Conservation (phyloP, 257 asterid genomes). For the Nicotiana tabacum region DNA sequence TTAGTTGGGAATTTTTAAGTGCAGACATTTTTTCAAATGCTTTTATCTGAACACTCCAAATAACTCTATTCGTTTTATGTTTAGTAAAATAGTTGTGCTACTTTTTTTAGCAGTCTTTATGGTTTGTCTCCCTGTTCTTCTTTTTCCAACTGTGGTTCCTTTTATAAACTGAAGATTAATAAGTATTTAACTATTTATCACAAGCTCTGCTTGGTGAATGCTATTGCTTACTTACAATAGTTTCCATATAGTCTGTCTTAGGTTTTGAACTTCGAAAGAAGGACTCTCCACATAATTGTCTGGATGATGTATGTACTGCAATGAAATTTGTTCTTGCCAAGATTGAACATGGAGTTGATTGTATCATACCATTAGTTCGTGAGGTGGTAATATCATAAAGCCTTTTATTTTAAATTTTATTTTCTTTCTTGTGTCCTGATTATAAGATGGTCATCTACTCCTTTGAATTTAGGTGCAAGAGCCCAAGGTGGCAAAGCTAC, state of each 20-base stretch:
- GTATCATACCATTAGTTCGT: neutral
- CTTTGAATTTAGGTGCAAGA: constrained; percentile 41
- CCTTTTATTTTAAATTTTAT: neutral
- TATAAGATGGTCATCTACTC: constrained; percentile 1
- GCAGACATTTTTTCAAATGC: neutral
- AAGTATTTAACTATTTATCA: neutral
- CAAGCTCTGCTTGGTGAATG: neutral
- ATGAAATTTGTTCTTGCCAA: constrained; percentile 84
- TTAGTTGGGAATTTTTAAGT: neutral
- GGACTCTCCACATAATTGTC: constrained; percentile 68
- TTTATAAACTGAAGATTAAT: neutral
- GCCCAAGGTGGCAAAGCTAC: constrained; percentile 45
- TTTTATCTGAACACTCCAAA: neutral
- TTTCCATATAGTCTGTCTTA: constrained; percentile 44
- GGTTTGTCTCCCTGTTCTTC: neutral
- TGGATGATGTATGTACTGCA: constrained; percentile 88
- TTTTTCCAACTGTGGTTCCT: neutral
- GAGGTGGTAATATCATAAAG: constrained; percentile 40
- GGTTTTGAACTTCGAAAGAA: constrained; percentile 65
- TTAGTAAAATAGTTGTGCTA: neutral
- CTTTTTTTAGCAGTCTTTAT: neutral
- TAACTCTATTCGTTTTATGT: neutral
- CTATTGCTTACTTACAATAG: neutral
- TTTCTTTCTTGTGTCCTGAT: neutral
- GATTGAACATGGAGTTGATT: constrained; percentile 49